Evolutionary conservation across 306 rosid species (phyloP), one percentile per base, ranked within the genome.

Genomic region (Sicyos baderoa): DNA sequence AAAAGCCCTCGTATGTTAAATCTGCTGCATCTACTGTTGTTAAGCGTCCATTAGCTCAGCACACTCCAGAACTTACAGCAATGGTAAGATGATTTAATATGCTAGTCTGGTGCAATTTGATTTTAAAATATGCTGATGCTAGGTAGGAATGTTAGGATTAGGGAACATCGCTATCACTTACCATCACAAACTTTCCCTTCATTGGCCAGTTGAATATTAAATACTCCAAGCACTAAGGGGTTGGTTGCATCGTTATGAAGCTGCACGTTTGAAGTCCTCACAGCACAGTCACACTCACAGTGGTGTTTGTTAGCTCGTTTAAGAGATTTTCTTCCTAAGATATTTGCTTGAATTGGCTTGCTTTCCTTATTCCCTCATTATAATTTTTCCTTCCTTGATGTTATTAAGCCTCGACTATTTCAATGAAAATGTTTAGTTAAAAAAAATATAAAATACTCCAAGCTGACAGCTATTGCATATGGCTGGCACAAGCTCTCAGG

Each of bases 21-120:
- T 90, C 95, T 73, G 99, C 99, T 67, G 97, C 97, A 49, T 89
- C 99, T 70, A 94, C 99, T 44, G 99, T 94, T 73, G 95, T 94
- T 71, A 94, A 88, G 84, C 84, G 95, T 72, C 99, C 99, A 58
- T 80, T 94, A 49, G 99, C 99, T 72, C 99, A 94, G 86, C 99
- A 94, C 85, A 94, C 96, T 74, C 99, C 99, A 51, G 99, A 94
- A 76, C 99, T 94, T 67, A 94, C 97, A 47, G 75, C 99, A 57
- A 94, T 94, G 99, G 99, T 94, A 42, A 84, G 89, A 75, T 70
- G 74, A 48, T 57, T 47, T 22, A 21, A 6, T 45, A 4, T 25
- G 25, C 14, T 16, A 25, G 7, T 49, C 57, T 48, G 23, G 42
- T 67, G 44, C 71, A 66, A 45, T 65, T 65, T 45, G 42, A 45